phyloP scores from a whole-genome alignment of 108 stramenopile species.

The Cyclotella distinguenda region DNA sequence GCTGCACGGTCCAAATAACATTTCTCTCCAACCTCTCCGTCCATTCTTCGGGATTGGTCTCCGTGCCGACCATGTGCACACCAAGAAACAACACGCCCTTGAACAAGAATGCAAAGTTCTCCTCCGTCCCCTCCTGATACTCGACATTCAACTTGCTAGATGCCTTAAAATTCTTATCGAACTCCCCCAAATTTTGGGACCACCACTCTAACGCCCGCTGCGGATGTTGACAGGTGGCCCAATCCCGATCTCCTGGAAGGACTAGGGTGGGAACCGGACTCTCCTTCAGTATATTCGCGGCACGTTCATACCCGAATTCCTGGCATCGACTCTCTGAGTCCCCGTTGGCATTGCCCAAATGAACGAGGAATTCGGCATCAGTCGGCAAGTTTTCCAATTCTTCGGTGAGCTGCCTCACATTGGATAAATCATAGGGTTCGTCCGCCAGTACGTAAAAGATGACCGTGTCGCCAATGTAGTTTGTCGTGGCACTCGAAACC shows the following conservation, averaged over 20 bases:
- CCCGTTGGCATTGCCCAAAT: slow-evolving; percentile 76
- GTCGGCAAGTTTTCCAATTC: slow-evolving; percentile 57
- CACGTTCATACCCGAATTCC: slow-evolving; percentile 50
- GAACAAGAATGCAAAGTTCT: slow-evolving; percentile 66
- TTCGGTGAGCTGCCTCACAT: slow-evolving; percentile 40
- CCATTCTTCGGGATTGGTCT: slow-evolving; percentile 46
- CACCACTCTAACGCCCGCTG: slow-evolving; percentile 47
- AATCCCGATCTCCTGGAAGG: slow-evolving; percentile 75
- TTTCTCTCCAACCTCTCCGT: slow-evolving; percentile 53
- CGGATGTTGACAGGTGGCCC: slow-evolving; percentile 58
- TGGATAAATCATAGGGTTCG: slow-evolving; percentile 54
- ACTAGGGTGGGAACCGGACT: slow-evolving; percentile 64
- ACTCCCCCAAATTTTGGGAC: slow-evolving; percentile 50
- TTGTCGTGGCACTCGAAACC: not conserved
- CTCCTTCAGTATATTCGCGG: slow-evolving; percentile 39
- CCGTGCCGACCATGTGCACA: slow-evolving; percentile 62
- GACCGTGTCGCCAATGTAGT: slow-evolving; percentile 2
- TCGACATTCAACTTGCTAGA: slow-evolving; percentile 29
- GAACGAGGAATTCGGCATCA: slow-evolving; percentile 72
- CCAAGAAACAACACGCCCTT: slow-evolving; percentile 74
- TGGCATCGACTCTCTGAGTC: slow-evolving; percentile 53
- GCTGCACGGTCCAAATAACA: slow-evolving; percentile 63
- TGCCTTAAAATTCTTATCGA: slow-evolving; percentile 50
- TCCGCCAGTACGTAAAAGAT: slow-evolving; percentile 79
- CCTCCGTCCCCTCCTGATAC: slow-evolving; percentile 43